Evolutionary conservation across 2,329 filamentous ascomycete genomes (phyloP).

Genomic region (Penicillium sp.): DNA sequence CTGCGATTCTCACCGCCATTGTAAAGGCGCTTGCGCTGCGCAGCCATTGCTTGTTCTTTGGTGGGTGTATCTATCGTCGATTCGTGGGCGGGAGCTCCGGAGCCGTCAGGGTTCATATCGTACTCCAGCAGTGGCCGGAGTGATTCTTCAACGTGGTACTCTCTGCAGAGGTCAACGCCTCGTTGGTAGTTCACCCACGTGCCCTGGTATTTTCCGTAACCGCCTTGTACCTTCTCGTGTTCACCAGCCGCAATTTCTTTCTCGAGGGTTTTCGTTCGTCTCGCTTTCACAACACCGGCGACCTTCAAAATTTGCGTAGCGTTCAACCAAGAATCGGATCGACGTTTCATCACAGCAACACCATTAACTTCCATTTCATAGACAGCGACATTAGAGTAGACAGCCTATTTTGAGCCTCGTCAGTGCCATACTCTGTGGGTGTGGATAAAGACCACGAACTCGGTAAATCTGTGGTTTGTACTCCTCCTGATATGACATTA

Average conservation of each 20-base stretch:
- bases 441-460: conserved; percentile 31
- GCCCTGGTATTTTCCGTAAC: conserved; percentile 98
- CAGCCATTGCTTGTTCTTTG: conserved; percentile 98
- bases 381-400: conserved; percentile 92
- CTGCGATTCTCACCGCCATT: conserved; percentile 70
- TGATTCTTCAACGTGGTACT: conserved; percentile 58
- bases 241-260: conserved; percentile 96
- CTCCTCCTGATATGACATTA: conserved; percentile 40
- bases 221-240: conserved; percentile 97
- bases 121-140: conserved; percentile 52
- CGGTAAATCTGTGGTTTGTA: conserved; percentile 51
- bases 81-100: conserved; percentile 68
- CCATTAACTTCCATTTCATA: conserved; percentile 98
- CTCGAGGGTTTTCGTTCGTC: conserved; percentile 94
- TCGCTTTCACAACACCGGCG: conserved; percentile 94
- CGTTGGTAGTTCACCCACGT: conserved; percentile 97
- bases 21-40: conserved; percentile 88
- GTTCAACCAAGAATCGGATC: conserved; percentile 94
- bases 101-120: conserved; percentile 52
- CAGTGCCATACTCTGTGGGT: conserved; percentile 9
- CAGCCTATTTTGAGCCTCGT: conserved; percentile 56
- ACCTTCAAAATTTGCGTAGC: conserved; percentile 98
- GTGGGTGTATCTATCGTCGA: conserved; percentile 83
- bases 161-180: conserved; percentile 85
- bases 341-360: conserved; percentile 91